A percentile compares a stretch with the other conserved stretches of the same genome.
These are phyloP conservation scores for Boletus barrowsii DNA, from an alignment of 768 basidiomycete species.

Conservation along the genomic window DNA sequence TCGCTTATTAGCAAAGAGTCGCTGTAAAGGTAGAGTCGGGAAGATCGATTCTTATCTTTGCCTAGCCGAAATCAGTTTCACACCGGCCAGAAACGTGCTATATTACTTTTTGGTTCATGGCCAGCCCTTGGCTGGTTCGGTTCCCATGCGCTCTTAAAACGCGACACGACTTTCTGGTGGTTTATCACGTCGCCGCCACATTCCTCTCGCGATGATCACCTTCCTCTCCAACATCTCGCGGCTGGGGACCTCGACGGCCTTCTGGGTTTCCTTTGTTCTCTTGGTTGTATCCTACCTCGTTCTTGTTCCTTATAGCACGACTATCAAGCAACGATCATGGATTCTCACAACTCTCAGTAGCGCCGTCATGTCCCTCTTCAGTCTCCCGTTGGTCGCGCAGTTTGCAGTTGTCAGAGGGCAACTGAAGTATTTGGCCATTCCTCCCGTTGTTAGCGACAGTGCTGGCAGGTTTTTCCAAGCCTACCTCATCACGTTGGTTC, in stretches of 20 bases:
- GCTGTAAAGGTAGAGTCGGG: conserved; percentile 12
- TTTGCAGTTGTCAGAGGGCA: conserved; percentile 25
- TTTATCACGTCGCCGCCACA: conserved; percentile 21
- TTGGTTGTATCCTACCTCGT: conserved; percentile 29
- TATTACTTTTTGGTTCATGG: conserved; percentile 11
- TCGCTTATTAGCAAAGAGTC: background rate
- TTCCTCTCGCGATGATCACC: conserved; percentile 22
- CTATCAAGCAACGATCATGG: conserved; percentile 46
- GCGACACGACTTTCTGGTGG: conserved; percentile 9
- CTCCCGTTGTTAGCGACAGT: conserved; percentile 22
- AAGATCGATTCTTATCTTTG: conserved; percentile 13
- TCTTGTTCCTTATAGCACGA: conserved; percentile 29
- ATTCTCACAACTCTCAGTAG: conserved; percentile 43
- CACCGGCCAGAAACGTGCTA: conserved; percentile 25
- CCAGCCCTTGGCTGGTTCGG: conserved; percentile 9
- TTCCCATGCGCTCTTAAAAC: conserved; percentile 23
- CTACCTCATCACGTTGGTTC: conserved; percentile 38
- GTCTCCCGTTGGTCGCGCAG: conserved; percentile 39
- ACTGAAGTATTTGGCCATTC: conserved; percentile 23
- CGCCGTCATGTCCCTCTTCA: conserved; percentile 38
- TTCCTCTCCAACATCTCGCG: conserved; percentile 16
- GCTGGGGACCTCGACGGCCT: conserved; percentile 21
- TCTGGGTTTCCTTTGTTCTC: conserved; percentile 16
- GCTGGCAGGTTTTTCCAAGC: conserved; percentile 43
- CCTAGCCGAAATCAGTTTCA: conserved; percentile 19